Conservation (phyloP, 139 green algal genomes). For the Eudorina sp. region DNA sequence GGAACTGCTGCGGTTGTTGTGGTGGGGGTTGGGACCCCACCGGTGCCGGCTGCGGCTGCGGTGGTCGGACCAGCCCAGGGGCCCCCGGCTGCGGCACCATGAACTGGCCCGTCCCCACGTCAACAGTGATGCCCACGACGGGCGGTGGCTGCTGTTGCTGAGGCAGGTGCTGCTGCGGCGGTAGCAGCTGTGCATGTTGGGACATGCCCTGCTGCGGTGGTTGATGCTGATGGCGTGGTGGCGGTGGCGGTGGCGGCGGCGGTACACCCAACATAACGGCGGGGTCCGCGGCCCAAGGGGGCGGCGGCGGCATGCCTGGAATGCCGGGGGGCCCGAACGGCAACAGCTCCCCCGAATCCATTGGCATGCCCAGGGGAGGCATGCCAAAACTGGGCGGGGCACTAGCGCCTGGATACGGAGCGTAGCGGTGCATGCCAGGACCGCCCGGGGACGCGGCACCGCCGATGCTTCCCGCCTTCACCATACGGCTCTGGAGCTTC, state of each 20-base stretch:
- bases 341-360: neutral
- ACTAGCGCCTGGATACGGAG: conserved; percentile 18
- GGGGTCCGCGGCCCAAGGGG: neutral
- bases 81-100: conserved; percentile 1
- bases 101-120: neutral
- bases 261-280: neutral
- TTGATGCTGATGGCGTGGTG: neutral
- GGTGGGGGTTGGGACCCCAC: too few species aligned
- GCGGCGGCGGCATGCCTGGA: neutral
- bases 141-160: neutral
- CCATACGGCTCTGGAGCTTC: neutral
- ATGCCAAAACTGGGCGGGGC: neutral
- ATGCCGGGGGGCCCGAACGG: neutral
- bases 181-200: too few species aligned
- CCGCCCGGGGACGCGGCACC: neutral
- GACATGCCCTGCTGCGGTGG: too few species aligned
- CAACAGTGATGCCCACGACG: neutral
- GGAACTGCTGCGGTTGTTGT: neutral
- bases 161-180: neutral
- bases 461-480: neutral
- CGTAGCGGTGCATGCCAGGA: neutral
- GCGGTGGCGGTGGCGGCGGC: conserved; percentile 1
- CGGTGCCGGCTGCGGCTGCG: neutral
- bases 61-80: neutral
- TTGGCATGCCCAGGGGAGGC: neutral